Conservation (phyloP, 306 rosid genomes). For the Quercus mongolica region DNA sequence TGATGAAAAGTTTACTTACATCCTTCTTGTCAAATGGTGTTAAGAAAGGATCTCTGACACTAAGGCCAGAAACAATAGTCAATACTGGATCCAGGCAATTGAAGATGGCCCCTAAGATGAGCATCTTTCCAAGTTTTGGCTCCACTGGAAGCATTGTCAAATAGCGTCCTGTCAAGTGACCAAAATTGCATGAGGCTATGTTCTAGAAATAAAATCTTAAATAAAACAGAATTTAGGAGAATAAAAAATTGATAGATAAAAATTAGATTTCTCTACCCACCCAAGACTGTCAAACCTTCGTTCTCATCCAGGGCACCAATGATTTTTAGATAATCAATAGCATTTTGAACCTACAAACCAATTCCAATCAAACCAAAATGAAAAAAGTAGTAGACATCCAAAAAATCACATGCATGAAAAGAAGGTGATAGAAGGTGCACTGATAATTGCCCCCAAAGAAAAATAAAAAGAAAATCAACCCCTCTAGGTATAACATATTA, state of each 20-base stretch:
- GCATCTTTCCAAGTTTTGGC: conserved; percentile 98
- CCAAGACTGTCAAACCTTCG: conserved; percentile 80
- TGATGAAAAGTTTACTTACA: conserved; percentile 44
- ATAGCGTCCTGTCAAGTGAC: conserved; percentile 66
- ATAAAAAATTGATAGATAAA: not conserved
- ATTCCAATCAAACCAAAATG: conserved; percentile 16
- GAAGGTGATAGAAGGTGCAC: not conserved
- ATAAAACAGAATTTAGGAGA: conserved; percentile 14
- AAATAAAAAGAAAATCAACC: not conserved
- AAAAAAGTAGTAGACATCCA: conserved; percentile 17
- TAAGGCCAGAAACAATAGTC: conserved; percentile 88
- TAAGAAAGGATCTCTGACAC: conserved; percentile 94
- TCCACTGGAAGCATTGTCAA: conserved; percentile 89
- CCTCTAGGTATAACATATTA: conserved; percentile 6
- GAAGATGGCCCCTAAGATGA: conserved; percentile 74
- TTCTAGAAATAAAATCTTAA: conserved; percentile 1
- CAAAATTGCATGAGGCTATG: conserved; percentile 17
- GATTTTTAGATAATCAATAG: conserved; percentile 75
- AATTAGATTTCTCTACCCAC: conserved; percentile 35
- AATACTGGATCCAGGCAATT: conserved; percentile 92
- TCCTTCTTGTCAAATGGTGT: conserved; percentile 86
- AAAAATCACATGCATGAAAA: not conserved
- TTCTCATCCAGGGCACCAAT: conserved; percentile 89
- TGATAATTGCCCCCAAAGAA: not conserved
- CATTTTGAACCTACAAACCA: conserved; percentile 81